phyloP scores from a whole-genome alignment of 2,329 filamentous ascomycete genomes.

The Ophiostoma montium region DNA sequence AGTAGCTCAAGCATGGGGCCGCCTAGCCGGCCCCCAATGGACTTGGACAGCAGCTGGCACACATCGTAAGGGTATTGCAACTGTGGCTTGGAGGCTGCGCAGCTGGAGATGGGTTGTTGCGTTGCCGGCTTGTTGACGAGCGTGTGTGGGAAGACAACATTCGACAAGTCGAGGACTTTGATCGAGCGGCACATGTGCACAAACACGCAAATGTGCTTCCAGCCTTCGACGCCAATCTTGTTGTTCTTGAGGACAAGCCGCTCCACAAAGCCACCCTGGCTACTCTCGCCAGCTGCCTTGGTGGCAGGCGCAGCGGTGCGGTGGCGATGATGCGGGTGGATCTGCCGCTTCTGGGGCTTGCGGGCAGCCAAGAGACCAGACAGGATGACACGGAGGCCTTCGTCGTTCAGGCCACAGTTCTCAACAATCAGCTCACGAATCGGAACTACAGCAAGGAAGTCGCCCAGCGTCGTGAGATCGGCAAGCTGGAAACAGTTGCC shows the following conservation, averaged over 20 bases:
- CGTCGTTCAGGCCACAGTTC: conserved; percentile 74
- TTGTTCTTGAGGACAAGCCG: conserved; percentile 85
- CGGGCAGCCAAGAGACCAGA: conserved; percentile 75
- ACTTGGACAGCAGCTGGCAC: conserved; percentile 55
- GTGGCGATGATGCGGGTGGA: conserved; percentile 20
- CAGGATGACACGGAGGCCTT: conserved; percentile 73
- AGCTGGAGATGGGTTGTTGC: background rate
- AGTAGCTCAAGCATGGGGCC: conserved; percentile 68
- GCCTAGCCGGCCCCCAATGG: conserved; percentile 62
- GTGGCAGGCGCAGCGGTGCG: conserved; percentile 12
- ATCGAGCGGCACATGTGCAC: conserved; percentile 80
- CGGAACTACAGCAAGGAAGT: conserved; percentile 88
- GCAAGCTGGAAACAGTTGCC: conserved; percentile 71
- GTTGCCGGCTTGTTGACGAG: conserved; percentile 8
- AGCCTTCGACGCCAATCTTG: conserved; percentile 73
- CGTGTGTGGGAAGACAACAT: conserved; percentile 56
- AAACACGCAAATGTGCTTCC: conserved; percentile 83
- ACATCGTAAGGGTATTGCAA: conserved; percentile 28
- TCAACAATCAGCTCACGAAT: conserved; percentile 77
- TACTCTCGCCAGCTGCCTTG: conserved; percentile 23
- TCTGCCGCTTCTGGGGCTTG: conserved; percentile 42
- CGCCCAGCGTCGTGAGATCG: conserved; percentile 76
- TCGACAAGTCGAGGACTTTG: conserved; percentile 74
- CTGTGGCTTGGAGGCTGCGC: background rate
- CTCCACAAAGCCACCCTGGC: conserved; percentile 63